Base-by-base conservation (phyloP, 768 basidiomycete genomes). In the Thelephora ganbajun region DNA sequence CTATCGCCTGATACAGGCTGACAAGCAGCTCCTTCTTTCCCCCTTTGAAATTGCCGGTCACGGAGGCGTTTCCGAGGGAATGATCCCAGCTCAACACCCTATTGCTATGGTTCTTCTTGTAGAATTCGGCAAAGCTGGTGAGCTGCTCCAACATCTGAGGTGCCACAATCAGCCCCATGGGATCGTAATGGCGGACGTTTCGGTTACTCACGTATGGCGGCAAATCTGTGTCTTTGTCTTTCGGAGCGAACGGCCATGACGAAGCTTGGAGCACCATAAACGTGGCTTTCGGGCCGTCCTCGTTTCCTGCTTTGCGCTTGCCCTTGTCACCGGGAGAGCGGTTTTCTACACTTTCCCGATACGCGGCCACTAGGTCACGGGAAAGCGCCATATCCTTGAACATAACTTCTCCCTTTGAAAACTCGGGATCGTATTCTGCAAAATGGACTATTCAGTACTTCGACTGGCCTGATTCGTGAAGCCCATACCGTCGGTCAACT, bases 331-430 rank as follows among this genome's bases (percentile, higher is more conserved):
- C 52, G 53, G 53, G 23, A 46, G 73, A 54, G 54, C 73, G 70
- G 26, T 30, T 30, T 9, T 30, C 26, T 9, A 30, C 26, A 30
- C 26, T 30, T 22, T 64, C 56, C 49, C 79, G 72, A 62, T 79
- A 87, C 51, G 83, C 82, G 0, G 62, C 59, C 72, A 89, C 76
- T 18, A 77, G 59, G 48, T 93, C 89, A 45, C 77, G 63, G 1
- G 89, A 93, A 14, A 89, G 66, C 0, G 77, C 75, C 2, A 94
- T 67, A 57, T 94, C 92, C 51, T 80, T 91, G 68, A 97, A 94
- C 94, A 98, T 94, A 35, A 89, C 79, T 56, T 91, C 88, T 44
- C 91, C 90, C 67, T 84, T 85, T 6, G 83, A 86, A 57, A 98
- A 98, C 51, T 94, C 92, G 11, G 92, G 85, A 59, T 98, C 96